Evolutionary conservation across 345 rosid genomes (phyloP), one percentile per base, ranked within the genome.

Genomic region (Stellera chamaejasme): DNA sequence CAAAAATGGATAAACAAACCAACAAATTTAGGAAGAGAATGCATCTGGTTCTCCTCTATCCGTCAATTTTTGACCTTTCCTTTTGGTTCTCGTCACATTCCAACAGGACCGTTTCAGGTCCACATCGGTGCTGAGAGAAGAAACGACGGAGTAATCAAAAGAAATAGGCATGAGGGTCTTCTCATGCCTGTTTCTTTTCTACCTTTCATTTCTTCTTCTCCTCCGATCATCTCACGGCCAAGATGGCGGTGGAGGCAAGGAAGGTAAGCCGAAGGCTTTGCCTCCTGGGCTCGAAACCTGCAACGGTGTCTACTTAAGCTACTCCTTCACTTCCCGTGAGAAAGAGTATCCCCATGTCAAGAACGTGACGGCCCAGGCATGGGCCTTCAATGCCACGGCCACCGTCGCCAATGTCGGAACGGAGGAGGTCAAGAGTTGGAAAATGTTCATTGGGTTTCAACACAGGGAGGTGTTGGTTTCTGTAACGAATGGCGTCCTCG

Each of bases 361-460:
- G 69, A 89, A 93, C 54, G 85, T 74, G 27, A 66, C 82, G 5
- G 95, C 96, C 0, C 97, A 93, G 63, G 69, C 99, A 0, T 93
- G 99, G 99, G 80, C 95, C 27, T 93, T 93, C 58, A 77, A 78
- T 59, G 61, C 95, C 19, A 44, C 60, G 16, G 82, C 90, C 16
- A 64, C 79, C 10, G 73, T 93, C 14, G 54, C 78, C n/a, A 93
- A 93, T 51, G 42, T 78, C 0, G 99, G 88, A 2, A 42, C n/a
- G 3, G 84, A 77, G 10, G 95, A 84, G 67, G 56, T 93, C 0
- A 80, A 78, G 54, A 86, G 79, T 0, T 93, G 99, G 99, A 74
- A 77, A 59, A 74, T 85, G 80, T 77, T 65, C 41, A 46, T 89
- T 7, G 94, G 92, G 16, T 93, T 93, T 50, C 90, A 82, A 13